Percentiles rank a stretch among this genome's conserved stretches.
phyloP scores from a whole-genome alignment of 2,329 filamentous ascomycete genomes.

The Teratosphaeria pseudoeucalypti region DNA sequence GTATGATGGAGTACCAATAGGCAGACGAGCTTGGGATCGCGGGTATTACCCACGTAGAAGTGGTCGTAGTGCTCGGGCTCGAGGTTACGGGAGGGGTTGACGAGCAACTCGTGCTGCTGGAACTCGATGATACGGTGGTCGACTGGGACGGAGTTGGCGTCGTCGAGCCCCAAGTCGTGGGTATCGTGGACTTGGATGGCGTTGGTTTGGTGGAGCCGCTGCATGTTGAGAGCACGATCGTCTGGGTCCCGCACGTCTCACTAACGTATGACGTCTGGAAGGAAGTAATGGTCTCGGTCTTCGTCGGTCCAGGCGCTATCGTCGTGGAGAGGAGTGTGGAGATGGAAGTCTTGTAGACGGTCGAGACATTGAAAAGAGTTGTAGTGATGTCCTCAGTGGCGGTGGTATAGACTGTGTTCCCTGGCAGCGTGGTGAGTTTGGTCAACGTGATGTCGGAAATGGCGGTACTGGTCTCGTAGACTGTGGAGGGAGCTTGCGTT shows the following conservation, averaged over 20 bases:
- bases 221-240: neutral
- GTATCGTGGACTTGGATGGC: neutral
- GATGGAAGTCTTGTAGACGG: neutral
- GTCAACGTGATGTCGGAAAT: neutral
- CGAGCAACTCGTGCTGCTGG: neutral
- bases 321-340: neutral
- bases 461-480: neutral
- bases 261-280: neutral
- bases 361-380: neutral
- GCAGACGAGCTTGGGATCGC: neutral
- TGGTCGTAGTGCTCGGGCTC: neutral
- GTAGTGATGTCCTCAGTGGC: neutral
- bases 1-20: neutral
- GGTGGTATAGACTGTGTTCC: neutral
- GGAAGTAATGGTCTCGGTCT: neutral
- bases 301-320: neutral
- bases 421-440: neutral
- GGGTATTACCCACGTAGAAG: neutral
- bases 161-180: neutral
- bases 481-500: neutral
- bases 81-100: neutral
- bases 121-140: neutral
- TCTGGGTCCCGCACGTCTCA: neutral
- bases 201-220: neutral
- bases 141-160: neutral